Conservation (phyloP, 2,329 filamentous ascomycete genomes). For the Penicillium rolfsii region DNA sequence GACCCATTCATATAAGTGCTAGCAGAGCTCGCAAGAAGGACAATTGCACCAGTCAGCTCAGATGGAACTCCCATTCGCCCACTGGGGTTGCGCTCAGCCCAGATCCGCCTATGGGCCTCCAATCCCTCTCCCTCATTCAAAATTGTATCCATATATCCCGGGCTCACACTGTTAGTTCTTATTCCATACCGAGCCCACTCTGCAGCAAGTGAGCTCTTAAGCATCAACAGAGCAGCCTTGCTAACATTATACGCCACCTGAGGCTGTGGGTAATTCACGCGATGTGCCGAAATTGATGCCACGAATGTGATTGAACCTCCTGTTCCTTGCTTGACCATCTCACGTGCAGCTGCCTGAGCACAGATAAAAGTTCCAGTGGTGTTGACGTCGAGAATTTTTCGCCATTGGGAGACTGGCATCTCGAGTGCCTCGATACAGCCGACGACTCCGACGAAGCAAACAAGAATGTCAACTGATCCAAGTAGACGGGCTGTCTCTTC, state of each 20-base stretch:
- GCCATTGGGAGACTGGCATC: slow-evolving; percentile 62
- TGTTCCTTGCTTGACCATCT: slow-evolving; percentile 30
- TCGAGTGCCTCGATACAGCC: slow-evolving; percentile 64
- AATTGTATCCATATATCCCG: slow-evolving; percentile 78
- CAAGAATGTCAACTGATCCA: slow-evolving; percentile 59
- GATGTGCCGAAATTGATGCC: slow-evolving; percentile 69
- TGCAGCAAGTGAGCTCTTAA: slow-evolving; percentile 68
- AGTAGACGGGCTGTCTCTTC: slow-evolving; percentile 38
- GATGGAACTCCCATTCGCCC: slow-evolving; percentile 67
- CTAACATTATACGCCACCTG: slow-evolving; percentile 73
- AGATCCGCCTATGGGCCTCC: slow-evolving; percentile 56
- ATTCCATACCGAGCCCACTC: slow-evolving; percentile 76
- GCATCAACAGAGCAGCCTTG: slow-evolving; percentile 67
- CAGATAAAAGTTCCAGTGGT: slow-evolving; percentile 71
- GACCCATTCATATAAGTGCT: slow-evolving; percentile 70
- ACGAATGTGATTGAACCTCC: slow-evolving; percentile 62
- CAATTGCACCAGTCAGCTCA: slow-evolving; percentile 65
- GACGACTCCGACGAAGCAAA: slow-evolving; percentile 72
- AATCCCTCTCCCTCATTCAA: slow-evolving; percentile 69
- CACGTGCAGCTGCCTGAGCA: slow-evolving; percentile 64
- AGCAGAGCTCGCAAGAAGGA: slow-evolving; percentile 63
- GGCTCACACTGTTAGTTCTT: slow-evolving; percentile 69
- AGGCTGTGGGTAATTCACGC: slow-evolving; percentile 72
- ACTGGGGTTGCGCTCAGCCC: slow-evolving; percentile 64
- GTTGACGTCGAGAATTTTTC: slow-evolving; percentile 70